A percentile compares a stretch with the other conserved stretches of the same genome.
These are phyloP conservation scores for Buddleja alternifolia DNA, from an alignment of 257 asterid species.

Conservation along the genomic window DNA sequence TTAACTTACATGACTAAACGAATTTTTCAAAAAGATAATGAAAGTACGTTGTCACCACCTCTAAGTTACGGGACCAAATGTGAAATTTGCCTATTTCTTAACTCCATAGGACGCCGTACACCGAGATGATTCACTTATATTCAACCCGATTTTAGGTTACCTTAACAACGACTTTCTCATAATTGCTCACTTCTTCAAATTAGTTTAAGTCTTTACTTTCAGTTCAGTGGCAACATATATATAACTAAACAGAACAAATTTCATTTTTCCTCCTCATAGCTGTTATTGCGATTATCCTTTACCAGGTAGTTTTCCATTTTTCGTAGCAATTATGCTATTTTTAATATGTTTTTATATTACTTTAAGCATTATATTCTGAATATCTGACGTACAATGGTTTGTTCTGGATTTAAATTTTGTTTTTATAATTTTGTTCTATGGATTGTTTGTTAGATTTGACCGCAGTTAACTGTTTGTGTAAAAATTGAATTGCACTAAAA, in stretches of 20 bases:
- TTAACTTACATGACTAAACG: no score
- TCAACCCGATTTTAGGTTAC: no score
- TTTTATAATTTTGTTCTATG: not conserved
- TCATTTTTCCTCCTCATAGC: slow-evolving; percentile 68
- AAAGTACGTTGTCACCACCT: no score
- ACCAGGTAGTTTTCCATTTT: slow-evolving; percentile 55
- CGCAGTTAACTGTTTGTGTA: not conserved
- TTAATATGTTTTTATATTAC: slow-evolving; percentile 16
- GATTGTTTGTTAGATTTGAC: not conserved
- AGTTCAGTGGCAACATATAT: no score
- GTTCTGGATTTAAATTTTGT: not conserved
- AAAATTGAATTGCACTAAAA: slow-evolving; percentile 14
- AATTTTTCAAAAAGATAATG: no score
- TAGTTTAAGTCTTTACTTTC: no score
- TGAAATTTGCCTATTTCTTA: no score
- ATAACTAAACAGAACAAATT: slow-evolving; percentile 27
- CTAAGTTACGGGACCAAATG: no score
- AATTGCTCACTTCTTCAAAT: no score
- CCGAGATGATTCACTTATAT: no score
- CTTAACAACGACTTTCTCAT: no score
- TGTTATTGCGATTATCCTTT: slow-evolving; percentile 59
- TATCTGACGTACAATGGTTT: slow-evolving; percentile 11
- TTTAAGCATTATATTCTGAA: not conserved
- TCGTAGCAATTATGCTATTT: not conserved
- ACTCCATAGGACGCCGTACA: no score